Evolutionary conservation across 768 basidiomycete species (phyloP).

Genomic region (Cystoderma amianthinum): DNA sequence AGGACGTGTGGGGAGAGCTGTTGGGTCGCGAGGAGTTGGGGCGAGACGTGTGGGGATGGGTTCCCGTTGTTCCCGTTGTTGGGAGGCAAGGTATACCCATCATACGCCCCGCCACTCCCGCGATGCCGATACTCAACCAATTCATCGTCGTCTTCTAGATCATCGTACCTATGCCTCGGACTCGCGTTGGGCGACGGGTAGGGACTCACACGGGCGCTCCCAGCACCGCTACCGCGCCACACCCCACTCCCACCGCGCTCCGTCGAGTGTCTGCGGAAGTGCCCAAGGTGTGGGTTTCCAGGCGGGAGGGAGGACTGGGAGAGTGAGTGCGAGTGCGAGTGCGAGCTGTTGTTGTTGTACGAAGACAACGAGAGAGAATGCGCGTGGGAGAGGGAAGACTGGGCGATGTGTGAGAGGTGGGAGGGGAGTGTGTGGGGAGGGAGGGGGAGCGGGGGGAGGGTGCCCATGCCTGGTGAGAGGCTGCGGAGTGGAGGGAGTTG

Average conservation of each 20-base stretch:
- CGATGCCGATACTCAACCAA: slow-evolving; percentile 3
- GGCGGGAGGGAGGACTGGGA: slow-evolving; percentile 1
- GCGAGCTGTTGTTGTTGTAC: not conserved
- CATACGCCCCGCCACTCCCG: not conserved
- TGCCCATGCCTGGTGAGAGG: not conserved
- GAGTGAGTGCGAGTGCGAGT: slow-evolving; percentile 12
- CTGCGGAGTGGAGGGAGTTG: not conserved
- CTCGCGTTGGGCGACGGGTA: slow-evolving; percentile 67
- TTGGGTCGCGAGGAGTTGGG: slow-evolving; percentile 6
- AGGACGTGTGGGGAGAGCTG: too few species aligned
- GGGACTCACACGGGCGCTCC: slow-evolving; percentile 42
- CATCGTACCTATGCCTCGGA: slow-evolving; percentile 45
- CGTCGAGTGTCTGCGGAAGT: slow-evolving; percentile 27
- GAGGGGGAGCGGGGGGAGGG: not conserved
- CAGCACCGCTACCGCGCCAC: slow-evolving; percentile 15
- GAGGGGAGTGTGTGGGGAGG: not conserved
- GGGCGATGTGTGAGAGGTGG: slow-evolving; percentile 5
- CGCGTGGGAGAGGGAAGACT: slow-evolving; percentile 8
- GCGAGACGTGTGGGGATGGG: not conserved
- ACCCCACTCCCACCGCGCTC: slow-evolving; percentile 32
- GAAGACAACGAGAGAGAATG: not conserved
- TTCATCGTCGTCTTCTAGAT: slow-evolving; percentile 30
- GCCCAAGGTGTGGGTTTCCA: not conserved
- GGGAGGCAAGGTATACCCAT: not conserved
- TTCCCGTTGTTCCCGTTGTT: not conserved